Percentiles rank a stretch among this genome's conserved stretches.
These are phyloP conservation scores for Tuber borchii DNA, from an alignment of 495 filamentous ascomycete genomes.

Conservation along the genomic window DNA sequence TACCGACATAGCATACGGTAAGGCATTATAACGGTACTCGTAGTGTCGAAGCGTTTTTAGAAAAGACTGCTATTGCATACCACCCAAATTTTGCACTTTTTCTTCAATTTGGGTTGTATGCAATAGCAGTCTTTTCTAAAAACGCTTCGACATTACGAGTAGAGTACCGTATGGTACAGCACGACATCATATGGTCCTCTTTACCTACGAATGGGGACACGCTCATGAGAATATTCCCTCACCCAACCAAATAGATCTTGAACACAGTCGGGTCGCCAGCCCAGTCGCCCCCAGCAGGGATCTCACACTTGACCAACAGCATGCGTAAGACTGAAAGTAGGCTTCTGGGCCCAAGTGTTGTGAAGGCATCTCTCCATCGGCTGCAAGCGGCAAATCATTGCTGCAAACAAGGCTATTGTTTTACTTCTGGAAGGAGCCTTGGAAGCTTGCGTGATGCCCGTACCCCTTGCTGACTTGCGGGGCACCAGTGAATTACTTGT, in stretches of 20 bases:
- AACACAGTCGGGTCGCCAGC: not conserved
- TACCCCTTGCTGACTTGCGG: not conserved
- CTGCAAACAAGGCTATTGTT: not conserved
- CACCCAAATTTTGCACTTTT: no score
- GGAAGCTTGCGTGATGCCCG: not conserved
- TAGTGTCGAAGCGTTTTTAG: no score
- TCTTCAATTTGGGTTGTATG: no score
- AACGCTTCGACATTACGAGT: no score
- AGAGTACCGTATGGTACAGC: not conserved
- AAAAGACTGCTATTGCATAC: no score
- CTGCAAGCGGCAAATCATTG: not conserved
- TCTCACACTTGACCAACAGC: not conserved
- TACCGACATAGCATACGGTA: not conserved
- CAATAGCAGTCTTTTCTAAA: no score
- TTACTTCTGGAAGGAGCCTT: not conserved
- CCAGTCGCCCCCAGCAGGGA: not conserved
- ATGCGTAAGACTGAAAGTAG: not conserved
- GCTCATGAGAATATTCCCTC: not conserved
- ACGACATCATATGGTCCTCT: not conserved
- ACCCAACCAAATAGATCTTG: not conserved
- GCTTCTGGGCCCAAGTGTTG: not conserved
- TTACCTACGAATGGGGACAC: not conserved
- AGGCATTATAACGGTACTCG: not conserved
- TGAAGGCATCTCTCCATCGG: not conserved
- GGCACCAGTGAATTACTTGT: not conserved